phyloP scores from a whole-genome alignment of 2,329 filamentous ascomycete genomes.

The Fusarium protoensiforme region DNA sequence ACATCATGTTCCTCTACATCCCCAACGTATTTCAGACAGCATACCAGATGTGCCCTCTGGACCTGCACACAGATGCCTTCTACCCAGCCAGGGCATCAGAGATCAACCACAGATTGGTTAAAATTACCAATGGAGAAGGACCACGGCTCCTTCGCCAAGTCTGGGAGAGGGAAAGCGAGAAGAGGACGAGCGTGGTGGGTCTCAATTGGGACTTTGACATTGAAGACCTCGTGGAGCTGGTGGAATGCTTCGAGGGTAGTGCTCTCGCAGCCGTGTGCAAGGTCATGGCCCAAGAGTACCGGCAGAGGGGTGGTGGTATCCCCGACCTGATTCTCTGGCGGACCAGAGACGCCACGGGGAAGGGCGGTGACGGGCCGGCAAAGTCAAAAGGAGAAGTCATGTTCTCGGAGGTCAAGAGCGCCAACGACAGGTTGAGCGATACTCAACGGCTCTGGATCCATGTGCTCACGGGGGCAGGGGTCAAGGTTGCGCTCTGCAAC shows the following conservation, averaged over 20 bases:
- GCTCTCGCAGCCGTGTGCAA: slow-evolving; percentile 88
- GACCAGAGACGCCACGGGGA: slow-evolving; percentile 42
- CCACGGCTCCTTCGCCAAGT: slow-evolving; percentile 73
- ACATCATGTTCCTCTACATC: slow-evolving; percentile 91
- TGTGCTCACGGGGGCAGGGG: slow-evolving; percentile 85
- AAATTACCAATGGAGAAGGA: slow-evolving; percentile 86
- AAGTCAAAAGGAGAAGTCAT: slow-evolving; percentile 69
- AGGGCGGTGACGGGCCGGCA: slow-evolving; percentile 42
- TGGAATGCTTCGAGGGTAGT: slow-evolving; percentile 79
- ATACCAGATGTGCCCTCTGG: slow-evolving; percentile 93
- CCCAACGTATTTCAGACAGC: slow-evolving; percentile 97
- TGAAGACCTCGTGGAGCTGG: slow-evolving; percentile 82
- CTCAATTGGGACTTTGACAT: slow-evolving; percentile 90
- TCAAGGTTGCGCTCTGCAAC: slow-evolving; percentile 85
- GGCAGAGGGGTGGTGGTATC: slow-evolving; percentile 84
- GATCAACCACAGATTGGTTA: slow-evolving; percentile 86
- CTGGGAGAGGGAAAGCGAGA: slow-evolving; percentile 74
- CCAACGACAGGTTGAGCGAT: slow-evolving; percentile 94
- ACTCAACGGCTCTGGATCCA: slow-evolving; percentile 98
- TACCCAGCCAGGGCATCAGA: slow-evolving; percentile 87
- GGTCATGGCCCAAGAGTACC: slow-evolving; percentile 95
- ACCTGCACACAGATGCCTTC: slow-evolving; percentile 93
- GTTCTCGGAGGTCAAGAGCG: slow-evolving; percentile 84
- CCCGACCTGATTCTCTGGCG: slow-evolving; percentile 95
- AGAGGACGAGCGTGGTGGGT: slow-evolving; percentile 87